Evolutionary conservation across 768 basidiomycete genomes (phyloP), one percentile per base, ranked within the genome.

Genomic region (Tylopilus vinaceipallidus): DNA sequence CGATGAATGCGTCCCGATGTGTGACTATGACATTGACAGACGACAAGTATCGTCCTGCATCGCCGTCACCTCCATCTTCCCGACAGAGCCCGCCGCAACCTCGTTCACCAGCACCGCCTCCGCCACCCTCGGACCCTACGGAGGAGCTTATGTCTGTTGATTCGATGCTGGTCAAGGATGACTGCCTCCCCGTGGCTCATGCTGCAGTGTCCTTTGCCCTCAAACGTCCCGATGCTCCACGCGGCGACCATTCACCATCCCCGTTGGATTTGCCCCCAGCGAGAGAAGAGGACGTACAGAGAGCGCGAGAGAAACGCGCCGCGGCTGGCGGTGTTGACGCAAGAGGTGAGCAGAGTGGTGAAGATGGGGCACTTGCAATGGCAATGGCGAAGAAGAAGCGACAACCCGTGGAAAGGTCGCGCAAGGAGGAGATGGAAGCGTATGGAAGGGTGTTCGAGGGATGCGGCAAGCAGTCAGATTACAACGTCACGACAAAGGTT

Each of bases 401-500:
- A 16, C 71, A 71, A 27, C 73, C 73, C 1, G 67, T 75, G 9
- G 74, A 75, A 24, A 75, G 87, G 45, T 71, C 84, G 10, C 69
- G 73, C 30, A 80, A 85, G 53, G 80, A 87, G 49, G 91, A 93
- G 57, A 66, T 75, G 54, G 73, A 75, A 38, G 83, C 80, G 0
- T 92, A 89, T 63, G 84, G 86, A 29, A 75, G 80, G 47, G 67
- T 66, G 14, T 89, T 93, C 59, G 70, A 72, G 32, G 85, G 91
- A 6, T 85, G 86, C 67, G 87, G 88, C 9, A 63, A 73, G 47
- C 80, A 94, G 54, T 71, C 71, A 14, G 89, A 90, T 55, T 98
- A 97, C 65, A 81, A 85, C 47, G 75, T 84, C 13, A 85, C 86
- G 35, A 86, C 84, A 3, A 97, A 98, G 70, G 73, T 98, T 14